Base-by-base conservation (phyloP, 805 yeast species). In the Cyberlindnera americana region DNA sequence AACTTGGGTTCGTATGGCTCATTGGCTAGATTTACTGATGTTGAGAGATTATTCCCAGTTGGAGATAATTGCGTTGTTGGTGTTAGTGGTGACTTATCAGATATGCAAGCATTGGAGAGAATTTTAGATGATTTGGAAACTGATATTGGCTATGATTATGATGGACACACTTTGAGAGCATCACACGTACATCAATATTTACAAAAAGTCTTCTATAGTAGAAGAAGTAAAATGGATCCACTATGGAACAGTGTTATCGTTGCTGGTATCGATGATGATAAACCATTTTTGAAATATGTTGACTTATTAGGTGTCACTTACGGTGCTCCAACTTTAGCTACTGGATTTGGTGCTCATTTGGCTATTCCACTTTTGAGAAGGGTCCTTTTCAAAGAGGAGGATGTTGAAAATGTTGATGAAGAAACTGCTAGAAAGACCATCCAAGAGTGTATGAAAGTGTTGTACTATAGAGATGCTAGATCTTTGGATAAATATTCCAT, bases 391-490 rank as follows among this genome's bases (percentile, higher is more conserved):
- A 66, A 70, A 29, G 97, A 89, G 53, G 78, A 73, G 19, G 96
- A 89, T 56, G 85, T 75, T 43, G 73, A 65, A 28, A 80, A 79
- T 29, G 75, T 88, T 21, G 67, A 76, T 26, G 83, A 86, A 59
- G 82, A 73, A 43, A 78, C 83, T 34, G 99, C 97, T 2, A 73
- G 83, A 44, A 72, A 74, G 34, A 78, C 83, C n/a, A 72, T 93
- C 29, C 73, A 76, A 55, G 87, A 90, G 58, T 78, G 91, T 54
- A 89, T 93, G 97, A 88, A 86, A 65, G 95, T 93, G 13, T 73
- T 93, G 49, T 93, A 81, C 63, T 93, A 93, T 70, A 78, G 99
- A 64, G 99, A 93, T 61, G 98, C 97, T 3, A 80, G 99, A 57
- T 86, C 96, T 15, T 67, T 85, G 46, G 95, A 93, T 61, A 83